Evolutionary conservation across 2,329 filamentous ascomycete species (phyloP).

Genomic region (Sclerotinia subarctica): DNA sequence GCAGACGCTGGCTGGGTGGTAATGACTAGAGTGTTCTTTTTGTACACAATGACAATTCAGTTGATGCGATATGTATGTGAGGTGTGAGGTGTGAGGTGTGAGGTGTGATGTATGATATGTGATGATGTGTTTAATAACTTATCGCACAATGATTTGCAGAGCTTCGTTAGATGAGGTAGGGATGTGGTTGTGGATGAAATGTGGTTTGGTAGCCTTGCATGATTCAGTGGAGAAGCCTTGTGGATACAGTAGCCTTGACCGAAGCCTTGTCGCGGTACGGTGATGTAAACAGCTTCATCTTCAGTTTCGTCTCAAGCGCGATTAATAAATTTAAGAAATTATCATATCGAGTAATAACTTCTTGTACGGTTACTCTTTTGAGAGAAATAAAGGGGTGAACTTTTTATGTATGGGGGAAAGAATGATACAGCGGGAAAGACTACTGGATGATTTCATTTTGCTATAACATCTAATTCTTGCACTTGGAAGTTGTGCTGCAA

Average conservation of each 20-base stretch:
- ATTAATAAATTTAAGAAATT: background rate
- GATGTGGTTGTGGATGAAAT: background rate
- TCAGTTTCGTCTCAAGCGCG: background rate
- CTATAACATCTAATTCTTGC: no score
- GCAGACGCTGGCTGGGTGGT: background rate
- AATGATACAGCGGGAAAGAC: background rate
- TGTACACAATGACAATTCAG: background rate
- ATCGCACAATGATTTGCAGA: background rate
- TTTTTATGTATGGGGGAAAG: background rate
- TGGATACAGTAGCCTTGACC: background rate
- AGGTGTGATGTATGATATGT: background rate
- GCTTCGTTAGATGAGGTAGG: background rate
- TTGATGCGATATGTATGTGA: background rate
- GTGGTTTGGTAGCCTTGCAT: conserved; percentile 5
- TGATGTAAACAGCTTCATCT: conserved; percentile 5
- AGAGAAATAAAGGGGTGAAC: background rate
- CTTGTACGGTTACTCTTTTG: background rate
- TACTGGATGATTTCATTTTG: background rate
- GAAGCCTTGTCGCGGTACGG: conserved; percentile 1
- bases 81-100: background rate
- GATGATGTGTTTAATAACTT: background rate
- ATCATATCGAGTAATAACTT: background rate
- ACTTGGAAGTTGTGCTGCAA: background rate
- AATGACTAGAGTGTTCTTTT: conserved; percentile 4
- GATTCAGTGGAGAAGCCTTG: background rate